These are phyloP conservation scores for Aspergillus heteromorphus DNA, from an alignment of 495 filamentous ascomycete species.

Conservation along the genomic window DNA sequence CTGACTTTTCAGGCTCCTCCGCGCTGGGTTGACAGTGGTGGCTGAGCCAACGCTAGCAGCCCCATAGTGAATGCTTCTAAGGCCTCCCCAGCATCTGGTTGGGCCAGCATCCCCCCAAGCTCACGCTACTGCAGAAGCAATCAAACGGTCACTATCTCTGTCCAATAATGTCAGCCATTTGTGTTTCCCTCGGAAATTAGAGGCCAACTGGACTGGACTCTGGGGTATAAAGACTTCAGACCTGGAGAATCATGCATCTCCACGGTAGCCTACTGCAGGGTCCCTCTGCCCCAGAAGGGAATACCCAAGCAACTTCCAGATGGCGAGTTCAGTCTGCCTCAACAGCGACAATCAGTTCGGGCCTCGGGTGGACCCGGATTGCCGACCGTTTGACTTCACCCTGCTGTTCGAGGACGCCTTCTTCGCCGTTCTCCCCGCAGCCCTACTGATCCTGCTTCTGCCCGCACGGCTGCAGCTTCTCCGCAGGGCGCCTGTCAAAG, in stretches of 20 bases:
- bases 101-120: too few relatives aligned
- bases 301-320: not conserved
- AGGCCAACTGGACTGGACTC: too few relatives aligned
- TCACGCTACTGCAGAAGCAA: too few relatives aligned
- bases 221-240: too few relatives aligned
- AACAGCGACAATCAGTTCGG: constrained; percentile 17
- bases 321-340: not conserved
- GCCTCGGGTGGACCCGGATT: constrained; percentile 20
- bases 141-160: too few relatives aligned
- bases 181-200: too few relatives aligned
- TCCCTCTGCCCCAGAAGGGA: not conserved
- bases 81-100: too few relatives aligned
- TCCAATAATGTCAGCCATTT: too few relatives aligned
- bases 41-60: too few relatives aligned
- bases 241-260: not conserved
- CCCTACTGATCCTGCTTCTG: constrained; percentile 21
- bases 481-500: constrained; percentile 20
- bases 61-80: too few relatives aligned
- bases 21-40: too few relatives aligned
- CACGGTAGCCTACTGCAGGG: not conserved
- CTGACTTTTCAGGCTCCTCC: too few relatives aligned
- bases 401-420: constrained; percentile 31
- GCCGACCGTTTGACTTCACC: constrained; percentile 33
- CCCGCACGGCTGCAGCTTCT: constrained; percentile 19
- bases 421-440: constrained; percentile 23